Conservation (phyloP, 208 protist genomes). For the Naegleria gruberi region DNA sequence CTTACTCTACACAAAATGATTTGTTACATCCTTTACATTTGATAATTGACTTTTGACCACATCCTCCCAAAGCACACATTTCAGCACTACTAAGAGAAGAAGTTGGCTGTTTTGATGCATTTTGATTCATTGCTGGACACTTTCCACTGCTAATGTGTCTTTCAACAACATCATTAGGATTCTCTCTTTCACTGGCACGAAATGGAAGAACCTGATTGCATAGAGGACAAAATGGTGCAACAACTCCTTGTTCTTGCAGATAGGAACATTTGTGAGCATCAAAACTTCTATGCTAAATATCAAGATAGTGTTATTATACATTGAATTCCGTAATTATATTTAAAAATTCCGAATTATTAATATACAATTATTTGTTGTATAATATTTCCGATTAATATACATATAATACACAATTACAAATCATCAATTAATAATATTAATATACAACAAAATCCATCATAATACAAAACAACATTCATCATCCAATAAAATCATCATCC, state of each 20-base stretch:
- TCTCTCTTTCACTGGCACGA: neutral
- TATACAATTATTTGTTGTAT: neutral
- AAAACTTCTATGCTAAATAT: neutral
- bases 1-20: neutral
- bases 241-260: neutral
- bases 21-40: neutral
- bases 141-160: neutral
- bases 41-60: neutral
- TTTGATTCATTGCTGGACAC: neutral
- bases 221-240: neutral
- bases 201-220: neutral
- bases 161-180: neutral
- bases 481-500: too few species aligned
- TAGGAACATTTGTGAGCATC: neutral
- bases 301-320: neutral
- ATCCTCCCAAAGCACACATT: neutral
- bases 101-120: neutral
- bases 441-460: too few species aligned
- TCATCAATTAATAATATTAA: neutral
- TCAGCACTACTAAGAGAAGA: neutral
- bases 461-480: too few species aligned
- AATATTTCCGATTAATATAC: neutral
- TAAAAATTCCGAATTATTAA: neutral
- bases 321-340: too few species aligned
- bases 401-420: too few species aligned